Base-by-base conservation (phyloP, 192 early-diverging fungal species). In the Dissophora ornata region DNA sequence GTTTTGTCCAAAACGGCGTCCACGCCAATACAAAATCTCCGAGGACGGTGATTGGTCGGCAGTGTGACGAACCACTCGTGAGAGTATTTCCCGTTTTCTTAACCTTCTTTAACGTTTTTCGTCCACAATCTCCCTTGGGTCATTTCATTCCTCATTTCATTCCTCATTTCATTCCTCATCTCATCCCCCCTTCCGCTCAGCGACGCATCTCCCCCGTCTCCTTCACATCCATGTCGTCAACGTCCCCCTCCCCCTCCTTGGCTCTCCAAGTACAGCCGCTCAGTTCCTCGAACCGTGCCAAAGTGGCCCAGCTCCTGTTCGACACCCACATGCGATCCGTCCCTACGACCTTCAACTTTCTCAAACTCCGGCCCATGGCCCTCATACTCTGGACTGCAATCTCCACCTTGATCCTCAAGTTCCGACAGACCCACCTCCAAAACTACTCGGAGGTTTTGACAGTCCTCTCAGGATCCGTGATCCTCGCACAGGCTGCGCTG, bases 321-420 rank as follows among this genome's bases (percentile, higher is more conserved):
- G 63, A 66, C 50, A 22, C 21, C 42, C 62, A 66, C n/a, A 65
- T 75, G 62, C 57, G 57, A 10, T 41, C 56, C 10, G 71, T 75
- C 0, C 57, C 71, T 0, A 42, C 47, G 0, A 8, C 33, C 1
- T 75, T 66, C 51, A 54, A 67, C 16, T 48, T 67, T 18, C 48
- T 75, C 42, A 66, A 67, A 44, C 51, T 75, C n/a, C 62, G 71
- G 8, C 71, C 71, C n/a, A 46, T 67, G 15, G 57, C 63, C n/a
- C 22, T 75, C 7, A 16, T 75, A 0, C 57, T 75, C 44, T 75
- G 71, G 71, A 75, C 71, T 0, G 58, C 71, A 16, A 61, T 75
- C 57, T 44, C 71, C 2, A 75, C 63, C 6, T 47, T 40, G 4
- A 59, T 67, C 11, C 28, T 75, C 51, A 66, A 61, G 45, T 36